A percentile compares a stretch with the other conserved stretches of the same genome.
phyloP scores from a whole-genome alignment of 129 eudicot species.

The Logfia minima region DNA sequence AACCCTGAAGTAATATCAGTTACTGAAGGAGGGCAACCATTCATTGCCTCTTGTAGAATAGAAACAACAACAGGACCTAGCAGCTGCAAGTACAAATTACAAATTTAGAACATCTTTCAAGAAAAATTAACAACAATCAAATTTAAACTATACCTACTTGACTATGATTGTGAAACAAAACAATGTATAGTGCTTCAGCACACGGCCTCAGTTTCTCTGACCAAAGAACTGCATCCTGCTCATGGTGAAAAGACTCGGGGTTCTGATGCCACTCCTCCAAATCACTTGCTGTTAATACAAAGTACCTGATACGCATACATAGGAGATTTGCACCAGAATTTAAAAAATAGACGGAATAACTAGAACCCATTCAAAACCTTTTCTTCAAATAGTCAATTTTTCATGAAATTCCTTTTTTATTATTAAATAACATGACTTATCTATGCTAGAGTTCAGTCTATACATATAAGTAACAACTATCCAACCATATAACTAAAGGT shows the following conservation, averaged over 20 bases:
- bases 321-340: slow-evolving; percentile 9
- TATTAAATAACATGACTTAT: slow-evolving; percentile 2
- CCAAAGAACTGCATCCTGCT: slow-evolving; percentile 97
- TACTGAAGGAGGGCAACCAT: slow-evolving; percentile 78
- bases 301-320: slow-evolving; percentile 63
- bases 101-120: not conserved
- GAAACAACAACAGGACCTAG: slow-evolving; percentile 97
- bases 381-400: not conserved
- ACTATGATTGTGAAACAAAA: slow-evolving; percentile 87
- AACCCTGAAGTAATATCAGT: slow-evolving; percentile 78
- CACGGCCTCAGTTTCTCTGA: slow-evolving; percentile 98
- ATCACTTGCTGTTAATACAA: slow-evolving; percentile 82
- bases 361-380: not conserved
- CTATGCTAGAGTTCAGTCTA: slow-evolving; percentile 7
- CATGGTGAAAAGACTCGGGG: slow-evolving; percentile 92
- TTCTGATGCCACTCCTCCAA: slow-evolving; percentile 91
- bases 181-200: slow-evolving; percentile 97
- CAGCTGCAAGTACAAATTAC: slow-evolving; percentile 46
- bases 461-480: not conserved
- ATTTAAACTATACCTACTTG: slow-evolving; percentile 57
- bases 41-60: slow-evolving; percentile 97
- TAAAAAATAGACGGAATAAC: not conserved
- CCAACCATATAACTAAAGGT: not conserved
- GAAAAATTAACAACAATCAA: not conserved
- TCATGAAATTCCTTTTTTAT: slow-evolving; percentile 1